Percentiles rank a stretch among this genome's conserved stretches.
phyloP scores from a whole-genome alignment of 2,329 filamentous ascomycete species.

The Ascocoryne sarcoides region DNA sequence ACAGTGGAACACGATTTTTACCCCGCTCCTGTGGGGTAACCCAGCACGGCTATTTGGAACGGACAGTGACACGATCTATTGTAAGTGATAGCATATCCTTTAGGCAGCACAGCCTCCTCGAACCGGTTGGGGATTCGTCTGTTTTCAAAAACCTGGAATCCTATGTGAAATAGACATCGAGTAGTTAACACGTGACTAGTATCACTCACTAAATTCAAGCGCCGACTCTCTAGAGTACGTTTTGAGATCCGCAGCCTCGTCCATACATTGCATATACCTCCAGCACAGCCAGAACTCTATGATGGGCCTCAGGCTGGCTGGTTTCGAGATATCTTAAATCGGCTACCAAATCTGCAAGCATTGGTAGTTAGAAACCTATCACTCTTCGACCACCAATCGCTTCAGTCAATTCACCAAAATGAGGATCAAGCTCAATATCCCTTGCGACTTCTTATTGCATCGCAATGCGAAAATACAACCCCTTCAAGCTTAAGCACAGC shows the following conservation, averaged over 20 bases:
- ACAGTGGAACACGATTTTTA: conserved; percentile 14
- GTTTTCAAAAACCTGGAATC: too few species aligned
- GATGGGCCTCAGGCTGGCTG: conserved; percentile 15
- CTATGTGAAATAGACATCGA: too few species aligned
- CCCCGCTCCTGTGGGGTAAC: conserved; percentile 15
- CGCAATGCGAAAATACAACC: conserved; percentile 17
- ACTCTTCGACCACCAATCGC: conserved; percentile 17
- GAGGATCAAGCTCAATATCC: conserved; percentile 6
- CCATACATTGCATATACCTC: conserved; percentile 17
- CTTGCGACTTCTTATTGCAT: conserved; percentile 13
- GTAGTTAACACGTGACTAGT: conserved; percentile 8
- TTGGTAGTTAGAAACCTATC: conserved; percentile 15
- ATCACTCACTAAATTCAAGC: conserved; percentile 15
- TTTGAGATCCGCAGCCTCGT: conserved; percentile 11
- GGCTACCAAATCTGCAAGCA: conserved; percentile 14
- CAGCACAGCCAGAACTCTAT: conserved; percentile 16
- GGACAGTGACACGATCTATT: conserved; percentile 15
- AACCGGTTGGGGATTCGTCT: too few species aligned
- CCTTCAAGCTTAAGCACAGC: conserved; percentile 12
- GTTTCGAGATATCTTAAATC: conserved; percentile 16
- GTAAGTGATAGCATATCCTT: conserved; percentile 9
- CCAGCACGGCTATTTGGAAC: conserved; percentile 14
- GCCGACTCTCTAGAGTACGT: conserved; percentile 10
- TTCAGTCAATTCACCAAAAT: conserved; percentile 9
- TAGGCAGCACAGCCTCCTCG: too few species aligned